Evolutionary conservation across 768 basidiomycete genomes (phyloP).

Genomic region (Galerina marginata): DNA sequence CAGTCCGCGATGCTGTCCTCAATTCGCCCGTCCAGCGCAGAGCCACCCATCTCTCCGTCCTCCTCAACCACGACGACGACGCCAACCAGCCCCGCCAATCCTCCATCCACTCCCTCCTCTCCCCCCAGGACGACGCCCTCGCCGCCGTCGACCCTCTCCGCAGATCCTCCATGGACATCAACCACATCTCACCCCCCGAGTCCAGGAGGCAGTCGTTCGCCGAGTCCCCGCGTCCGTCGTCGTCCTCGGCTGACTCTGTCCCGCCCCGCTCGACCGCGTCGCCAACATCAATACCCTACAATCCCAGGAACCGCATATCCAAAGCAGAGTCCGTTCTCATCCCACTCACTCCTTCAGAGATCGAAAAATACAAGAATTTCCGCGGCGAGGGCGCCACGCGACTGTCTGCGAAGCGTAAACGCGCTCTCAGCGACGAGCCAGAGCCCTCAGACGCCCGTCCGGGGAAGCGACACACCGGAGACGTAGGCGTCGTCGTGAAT

Average conservation of each 20-base stretch:
- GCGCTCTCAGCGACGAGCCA: slow-evolving; percentile 44
- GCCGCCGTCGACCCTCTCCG: slow-evolving; percentile 31
- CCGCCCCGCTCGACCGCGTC: slow-evolving; percentile 31
- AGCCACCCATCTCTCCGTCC: slow-evolving; percentile 77
- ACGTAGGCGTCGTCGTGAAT: slow-evolving; percentile 73
- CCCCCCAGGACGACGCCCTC: slow-evolving; percentile 26
- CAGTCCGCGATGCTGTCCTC: slow-evolving; percentile 85
- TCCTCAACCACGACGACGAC: slow-evolving; percentile 57
- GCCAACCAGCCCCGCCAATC: slow-evolving; percentile 20
- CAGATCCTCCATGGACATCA: slow-evolving; percentile 31
- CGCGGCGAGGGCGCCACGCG: slow-evolving; percentile 60
- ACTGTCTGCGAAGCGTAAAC: slow-evolving; percentile 57
- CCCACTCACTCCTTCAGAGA: slow-evolving; percentile 68
- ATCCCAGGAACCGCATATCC: slow-evolving; percentile 64
- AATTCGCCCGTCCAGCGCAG: slow-evolving; percentile 75
- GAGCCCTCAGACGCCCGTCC: slow-evolving; percentile 40
- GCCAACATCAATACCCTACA: slow-evolving; percentile 59
- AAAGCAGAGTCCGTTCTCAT: slow-evolving; percentile 65
- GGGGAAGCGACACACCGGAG: slow-evolving; percentile 62
- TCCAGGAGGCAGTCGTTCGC: slow-evolving; percentile 17
- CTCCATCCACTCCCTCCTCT: slow-evolving; percentile 37
- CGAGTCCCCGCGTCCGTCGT: slow-evolving; percentile 40
- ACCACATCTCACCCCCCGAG: slow-evolving; percentile 31
- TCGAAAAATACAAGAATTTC: slow-evolving; percentile 61
- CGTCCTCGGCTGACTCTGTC: slow-evolving; percentile 39